Evolutionary conservation across 2,329 filamentous ascomycete genomes (phyloP), one percentile per base, ranked within the genome.

Genomic region (Cylindrodendrum hubeiense): DNA sequence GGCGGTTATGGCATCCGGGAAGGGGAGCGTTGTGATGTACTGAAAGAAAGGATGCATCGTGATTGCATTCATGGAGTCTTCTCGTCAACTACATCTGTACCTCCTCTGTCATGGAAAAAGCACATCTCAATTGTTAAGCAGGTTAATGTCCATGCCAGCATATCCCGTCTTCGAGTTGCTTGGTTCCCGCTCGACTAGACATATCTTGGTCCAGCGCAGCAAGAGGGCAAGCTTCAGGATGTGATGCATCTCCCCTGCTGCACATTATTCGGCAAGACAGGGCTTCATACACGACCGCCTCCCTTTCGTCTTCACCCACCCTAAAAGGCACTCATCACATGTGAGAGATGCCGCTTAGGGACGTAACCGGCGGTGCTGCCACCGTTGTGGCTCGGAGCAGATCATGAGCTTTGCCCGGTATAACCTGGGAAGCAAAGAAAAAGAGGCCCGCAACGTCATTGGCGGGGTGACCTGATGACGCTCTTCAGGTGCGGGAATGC

Each of bases 381-480:
- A 39, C 37, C 15, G 30, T 33, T 26, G 34, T 39, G 44, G 19
- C 54, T 57, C 30, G 8, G 33, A 41, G 19, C 41, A 34, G 24
- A 51, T 24, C 34, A 33, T 37, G 37, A 33, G 34, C 41, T 33
- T 46, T 19, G 24, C 33, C n/a, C 37, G 15, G 37, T 39, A 39
- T n/a, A 39, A n/a, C 37, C 37, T n/a, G n/a, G 26, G 34, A 39
- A 50, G 28, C 51, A 50, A 22, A 41, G 51, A 49, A 47, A 58
- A 37, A 30, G 49, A 70, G 62, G 62, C 65, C 34, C 43, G 67
- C 62, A 75, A 75, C 73, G 73, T 75, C 73, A 75, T 75, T 75
- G 73, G 73, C 71, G 73, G 73, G 73, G 73, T 72, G 73, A 73
- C 66, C 63, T 61, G 67, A 68, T 68, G 64, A 67, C 67, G 67